Base-by-base conservation (phyloP, 2,329 filamentous ascomycete genomes). In the Alternaria sp. region DNA sequence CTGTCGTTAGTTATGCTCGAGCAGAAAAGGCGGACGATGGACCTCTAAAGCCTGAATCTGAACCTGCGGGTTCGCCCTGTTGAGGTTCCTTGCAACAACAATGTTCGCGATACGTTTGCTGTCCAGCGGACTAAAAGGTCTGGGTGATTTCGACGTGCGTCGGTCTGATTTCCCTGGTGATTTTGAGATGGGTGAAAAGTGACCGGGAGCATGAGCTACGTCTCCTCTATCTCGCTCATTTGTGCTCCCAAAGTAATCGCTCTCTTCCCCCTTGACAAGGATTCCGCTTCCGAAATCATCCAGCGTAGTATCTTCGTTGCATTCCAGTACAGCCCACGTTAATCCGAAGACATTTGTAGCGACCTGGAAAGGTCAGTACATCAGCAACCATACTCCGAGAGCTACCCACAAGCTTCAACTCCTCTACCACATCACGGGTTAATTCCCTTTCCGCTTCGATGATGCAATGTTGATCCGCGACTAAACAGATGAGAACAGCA, bases 381-480 rank as follows among this genome's bases (percentile, higher is more conserved):
- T 6, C 14, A n/a, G 61, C 49, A 53, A 40, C 41, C 18, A 14
- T 12, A 25, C 59, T 27, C 2, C 38, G 12, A 11, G 22, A 36
- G 40, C 12, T n/a, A 62, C 74, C 41, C 80, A 92, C 91, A 74
- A 95, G 81, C 64, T 87, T 85, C 22, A 97, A 82, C 78, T 97
- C 93, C 54, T 87, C 85, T 44, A 89, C 85, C n/a, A 97, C 83
- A 66, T 89, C 85, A 76, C 91, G 85, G 58, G 94, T 80, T 54
- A 83, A 81, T 36, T 86, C 81, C 5, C 81, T 77, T 3, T 89
- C 86, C 16, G 92, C 91, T 79, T 93, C 90, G 73, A 98, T 88
- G 70, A 98, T 89, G 81, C 93, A 97, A 78, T 98, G 94, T 78
- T 97, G 92, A 67, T 90, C 86, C 61, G 90, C 89, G 64, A 93